phyloP scores from a whole-genome alignment of 2,329 filamentous ascomycete species.

The Tolypocladium endophyticum region DNA sequence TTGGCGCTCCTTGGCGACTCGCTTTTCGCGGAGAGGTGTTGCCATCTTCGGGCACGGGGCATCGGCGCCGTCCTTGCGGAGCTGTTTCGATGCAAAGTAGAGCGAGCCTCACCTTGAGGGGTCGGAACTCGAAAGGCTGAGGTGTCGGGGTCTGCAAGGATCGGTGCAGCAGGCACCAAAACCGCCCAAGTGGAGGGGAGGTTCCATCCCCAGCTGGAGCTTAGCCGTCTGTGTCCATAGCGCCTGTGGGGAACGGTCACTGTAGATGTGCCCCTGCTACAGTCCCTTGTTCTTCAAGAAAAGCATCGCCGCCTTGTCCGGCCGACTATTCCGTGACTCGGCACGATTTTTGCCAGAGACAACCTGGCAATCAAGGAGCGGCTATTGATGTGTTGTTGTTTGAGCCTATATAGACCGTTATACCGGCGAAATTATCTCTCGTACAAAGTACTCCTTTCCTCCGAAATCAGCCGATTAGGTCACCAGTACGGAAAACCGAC shows the following conservation, averaged over 20 bases:
- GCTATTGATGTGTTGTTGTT: background rate
- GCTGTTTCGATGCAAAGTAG: background rate
- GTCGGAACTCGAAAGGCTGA: background rate
- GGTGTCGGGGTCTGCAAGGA: background rate
- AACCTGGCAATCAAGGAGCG: background rate
- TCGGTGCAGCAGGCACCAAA: background rate
- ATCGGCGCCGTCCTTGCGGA: conserved; percentile 1
- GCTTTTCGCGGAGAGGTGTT: conserved; percentile 13
- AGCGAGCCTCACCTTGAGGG: background rate
- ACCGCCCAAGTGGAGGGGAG: background rate
- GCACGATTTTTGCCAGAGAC: background rate
- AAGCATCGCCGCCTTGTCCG: background rate
- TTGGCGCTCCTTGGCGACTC: conserved; percentile 18
- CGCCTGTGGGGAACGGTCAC: background rate
- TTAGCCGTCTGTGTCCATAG: background rate
- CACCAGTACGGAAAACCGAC: background rate
- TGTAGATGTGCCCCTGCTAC: background rate
- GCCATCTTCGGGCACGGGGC: conserved; percentile 9
- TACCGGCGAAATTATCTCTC: background rate
- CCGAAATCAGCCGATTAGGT: background rate
- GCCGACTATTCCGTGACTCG: background rate
- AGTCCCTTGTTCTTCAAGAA: too few relatives aligned
- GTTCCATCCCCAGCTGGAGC: background rate
- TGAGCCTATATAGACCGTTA: background rate
- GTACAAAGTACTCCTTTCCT: background rate